Conservation (phyloP, 441 rosid species). For the Geranium incanum region DNA sequence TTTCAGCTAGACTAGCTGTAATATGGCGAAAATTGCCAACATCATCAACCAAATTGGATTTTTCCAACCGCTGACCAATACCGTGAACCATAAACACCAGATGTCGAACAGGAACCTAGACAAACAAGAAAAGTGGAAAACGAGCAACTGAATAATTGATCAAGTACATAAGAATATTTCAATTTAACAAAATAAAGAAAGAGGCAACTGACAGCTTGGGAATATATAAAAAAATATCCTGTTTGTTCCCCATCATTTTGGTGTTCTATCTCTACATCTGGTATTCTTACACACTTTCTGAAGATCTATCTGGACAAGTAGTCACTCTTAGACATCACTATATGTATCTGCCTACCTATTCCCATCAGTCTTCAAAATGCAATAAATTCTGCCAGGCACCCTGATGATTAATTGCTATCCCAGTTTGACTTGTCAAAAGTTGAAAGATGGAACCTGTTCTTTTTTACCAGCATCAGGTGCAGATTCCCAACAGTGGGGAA, state of each 20-base stretch:
- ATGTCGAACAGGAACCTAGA: conserved; percentile 91
- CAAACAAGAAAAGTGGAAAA: conserved; percentile 1
- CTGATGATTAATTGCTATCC: neutral
- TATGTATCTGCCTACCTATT: neutral
- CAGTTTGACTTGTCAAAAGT: neutral
- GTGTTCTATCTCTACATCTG: neutral
- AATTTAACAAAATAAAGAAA: neutral
- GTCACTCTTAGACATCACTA: neutral
- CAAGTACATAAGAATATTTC: neutral
- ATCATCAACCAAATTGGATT: conserved; percentile 95
- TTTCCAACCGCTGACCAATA: conserved; percentile 93
- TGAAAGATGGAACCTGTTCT: neutral
- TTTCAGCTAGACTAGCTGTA: conserved; percentile 70
- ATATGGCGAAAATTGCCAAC: conserved; percentile 80
- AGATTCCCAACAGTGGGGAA: neutral
- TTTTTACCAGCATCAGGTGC: neutral
- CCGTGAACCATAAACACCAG: conserved; percentile 98
- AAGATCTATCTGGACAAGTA: neutral
- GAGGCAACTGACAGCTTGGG: neutral
- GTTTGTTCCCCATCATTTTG: neutral
- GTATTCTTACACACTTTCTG: neutral
- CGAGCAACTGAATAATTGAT: neutral
- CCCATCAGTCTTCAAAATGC: neutral
- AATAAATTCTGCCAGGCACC: neutral
- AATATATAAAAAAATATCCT: neutral